These are phyloP conservation scores for Coemansia sp. DNA, from an alignment of 192 early-diverging fungal species.

Conservation along the genomic window DNA sequence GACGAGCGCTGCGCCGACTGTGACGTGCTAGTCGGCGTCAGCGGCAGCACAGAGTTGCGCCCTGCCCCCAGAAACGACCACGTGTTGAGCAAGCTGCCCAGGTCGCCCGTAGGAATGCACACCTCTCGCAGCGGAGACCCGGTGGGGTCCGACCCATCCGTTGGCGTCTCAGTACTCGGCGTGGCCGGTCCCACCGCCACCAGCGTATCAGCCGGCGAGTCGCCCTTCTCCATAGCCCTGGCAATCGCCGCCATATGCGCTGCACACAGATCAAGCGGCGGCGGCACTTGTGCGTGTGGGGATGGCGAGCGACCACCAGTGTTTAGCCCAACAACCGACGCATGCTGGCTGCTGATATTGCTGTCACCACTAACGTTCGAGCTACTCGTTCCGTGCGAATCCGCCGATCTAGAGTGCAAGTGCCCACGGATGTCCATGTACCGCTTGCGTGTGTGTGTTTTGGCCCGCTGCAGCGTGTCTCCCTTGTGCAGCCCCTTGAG, in stretches of 20 bases:
- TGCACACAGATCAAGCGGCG: conserved; percentile 28
- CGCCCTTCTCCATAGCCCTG: background rate
- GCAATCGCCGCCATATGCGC: conserved; percentile 1
- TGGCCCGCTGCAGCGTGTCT: conserved; percentile 32
- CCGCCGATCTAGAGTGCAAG: conserved; percentile 19
- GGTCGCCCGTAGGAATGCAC: conserved; percentile 34
- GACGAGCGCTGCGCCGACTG: background rate
- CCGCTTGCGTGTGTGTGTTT: conserved; percentile 42
- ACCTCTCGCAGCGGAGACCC: conserved; percentile 24
- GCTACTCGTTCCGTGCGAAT: conserved; percentile 10
- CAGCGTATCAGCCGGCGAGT: conserved; percentile 41
- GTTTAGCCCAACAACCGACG: background rate
- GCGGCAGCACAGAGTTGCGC: background rate
- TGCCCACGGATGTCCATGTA: conserved; percentile 43
- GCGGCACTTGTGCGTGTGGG: conserved; percentile 5
- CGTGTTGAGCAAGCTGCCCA: conserved; percentile 40
- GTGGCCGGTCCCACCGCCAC: conserved; percentile 18
- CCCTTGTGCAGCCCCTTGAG: conserved; percentile 31
- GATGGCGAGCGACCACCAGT: background rate
- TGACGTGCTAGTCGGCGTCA: background rate
- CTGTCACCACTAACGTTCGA: background rate
- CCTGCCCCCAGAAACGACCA: conserved; percentile 24
- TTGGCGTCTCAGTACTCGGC: background rate
- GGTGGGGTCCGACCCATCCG: background rate
- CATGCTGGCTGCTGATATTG: conserved; percentile 9